Percentiles rank a stretch among this genome's conserved stretches.
These are phyloP conservation scores for Nakaseomyces sp. DNA, from an alignment of 1,139 yeast species.

Conservation along the genomic window DNA sequence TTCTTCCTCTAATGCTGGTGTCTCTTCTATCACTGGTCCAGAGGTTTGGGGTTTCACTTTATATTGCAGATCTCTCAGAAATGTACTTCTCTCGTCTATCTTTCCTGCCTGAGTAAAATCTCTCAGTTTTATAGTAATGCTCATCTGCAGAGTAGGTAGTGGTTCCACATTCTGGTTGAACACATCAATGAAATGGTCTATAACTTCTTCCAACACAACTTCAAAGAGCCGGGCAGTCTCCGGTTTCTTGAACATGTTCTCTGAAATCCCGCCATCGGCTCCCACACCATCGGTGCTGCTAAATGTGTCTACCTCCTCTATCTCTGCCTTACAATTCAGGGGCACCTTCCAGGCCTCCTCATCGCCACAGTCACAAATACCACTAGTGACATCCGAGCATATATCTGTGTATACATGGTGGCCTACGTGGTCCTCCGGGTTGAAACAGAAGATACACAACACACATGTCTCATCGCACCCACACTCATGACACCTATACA, in stretches of 20 bases:
- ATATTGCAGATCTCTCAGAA: conserved; percentile 20
- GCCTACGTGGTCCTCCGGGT: conserved; percentile 53
- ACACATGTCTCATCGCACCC: conserved; percentile 72
- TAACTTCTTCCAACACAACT: conserved; percentile 22
- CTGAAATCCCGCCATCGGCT: conserved; percentile 6
- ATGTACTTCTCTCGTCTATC: conserved; percentile 16
- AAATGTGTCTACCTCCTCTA: conserved; percentile 12
- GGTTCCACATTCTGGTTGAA: conserved; percentile 31
- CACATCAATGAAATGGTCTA: conserved; percentile 30
- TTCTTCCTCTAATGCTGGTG: no score
- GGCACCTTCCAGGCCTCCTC: conserved; percentile 47
- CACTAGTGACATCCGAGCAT: conserved; percentile 43
- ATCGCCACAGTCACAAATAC: conserved; percentile 68
- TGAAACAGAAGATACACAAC: conserved; percentile 60
- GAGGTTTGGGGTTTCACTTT: no score
- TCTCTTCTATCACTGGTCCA: background rate
- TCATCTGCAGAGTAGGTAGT: conserved; percentile 27
- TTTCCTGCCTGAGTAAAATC: conserved; percentile 23
- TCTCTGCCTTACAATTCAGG: conserved; percentile 39
- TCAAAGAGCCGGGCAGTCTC: conserved; percentile 16
- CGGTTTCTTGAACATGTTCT: conserved; percentile 13
- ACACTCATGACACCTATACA: conserved; percentile 59
- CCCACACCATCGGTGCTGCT: background rate
- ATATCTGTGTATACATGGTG: conserved; percentile 52
- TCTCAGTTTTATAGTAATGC: conserved; percentile 24